Percentiles rank a stretch among this genome's conserved stretches.
Conservation (phyloP, 2,329 filamentous ascomycete genomes). For the Geoglossum cookeanum region DNA sequence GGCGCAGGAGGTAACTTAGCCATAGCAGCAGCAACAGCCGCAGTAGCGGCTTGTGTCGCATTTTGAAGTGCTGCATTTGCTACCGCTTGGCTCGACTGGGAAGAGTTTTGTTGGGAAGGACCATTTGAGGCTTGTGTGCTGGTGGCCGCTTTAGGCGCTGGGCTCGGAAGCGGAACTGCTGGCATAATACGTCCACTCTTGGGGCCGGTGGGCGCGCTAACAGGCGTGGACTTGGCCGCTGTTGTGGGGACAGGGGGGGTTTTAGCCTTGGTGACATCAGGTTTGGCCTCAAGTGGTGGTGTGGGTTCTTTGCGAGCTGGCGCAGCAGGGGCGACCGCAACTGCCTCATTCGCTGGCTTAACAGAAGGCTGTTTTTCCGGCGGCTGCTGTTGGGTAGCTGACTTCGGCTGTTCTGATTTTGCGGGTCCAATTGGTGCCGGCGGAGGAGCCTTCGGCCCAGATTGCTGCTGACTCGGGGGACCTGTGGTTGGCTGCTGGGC, state of each 20-base stretch:
- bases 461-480: slow-evolving; percentile 13
- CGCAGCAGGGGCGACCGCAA: not conserved
- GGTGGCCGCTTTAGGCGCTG: slow-evolving; percentile 13
- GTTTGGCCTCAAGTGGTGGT: slow-evolving; percentile 12
- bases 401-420: slow-evolving; percentile 5
- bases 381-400: slow-evolving; percentile 4
- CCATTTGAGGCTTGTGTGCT: not conserved
- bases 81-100: slow-evolving; percentile 5
- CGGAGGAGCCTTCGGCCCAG: slow-evolving; percentile 15
- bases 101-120: not conserved
- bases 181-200: slow-evolving; percentile 25
- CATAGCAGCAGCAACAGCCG: slow-evolving; percentile 31
- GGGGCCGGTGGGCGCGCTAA: slow-evolving; percentile 14
- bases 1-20: slow-evolving; percentile 23
- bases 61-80: slow-evolving; percentile 23
- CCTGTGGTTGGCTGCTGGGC: slow-evolving; percentile 9
- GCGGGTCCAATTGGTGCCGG: slow-evolving; percentile 6
- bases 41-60: slow-evolving; percentile 28
- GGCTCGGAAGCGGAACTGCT: slow-evolving; percentile 25
- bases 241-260: slow-evolving; percentile 7
- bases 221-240: slow-evolving; percentile 13
- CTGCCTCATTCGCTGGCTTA: not conserved
- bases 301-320: slow-evolving; percentile 7
- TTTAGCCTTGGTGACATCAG: slow-evolving; percentile 11
- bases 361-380: slow-evolving; percentile 6